Evolutionary conservation across 768 basidiomycete genomes (phyloP).

Genomic region (Daedaleopsis sinensis): DNA sequence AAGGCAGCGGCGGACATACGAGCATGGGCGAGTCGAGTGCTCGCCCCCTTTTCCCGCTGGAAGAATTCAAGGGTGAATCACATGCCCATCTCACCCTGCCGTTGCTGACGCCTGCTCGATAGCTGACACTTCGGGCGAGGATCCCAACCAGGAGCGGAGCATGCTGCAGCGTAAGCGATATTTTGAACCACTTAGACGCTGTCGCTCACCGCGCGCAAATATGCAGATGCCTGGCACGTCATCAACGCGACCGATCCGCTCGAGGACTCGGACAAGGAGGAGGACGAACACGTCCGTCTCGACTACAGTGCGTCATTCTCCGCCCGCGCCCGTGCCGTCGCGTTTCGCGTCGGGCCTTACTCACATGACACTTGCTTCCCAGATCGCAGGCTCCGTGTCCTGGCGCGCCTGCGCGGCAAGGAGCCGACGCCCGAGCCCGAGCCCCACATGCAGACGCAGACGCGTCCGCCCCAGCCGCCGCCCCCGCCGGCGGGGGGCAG

Average conservation of each 20-base stretch:
- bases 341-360: neutral
- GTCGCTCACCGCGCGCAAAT: neutral
- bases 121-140: slow-evolving; percentile 14
- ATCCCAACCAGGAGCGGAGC: slow-evolving; percentile 37
- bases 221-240: slow-evolving; percentile 75
- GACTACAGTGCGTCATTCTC: slow-evolving; percentile 61
- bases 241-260: slow-evolving; percentile 66
- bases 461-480: slow-evolving; percentile 24
- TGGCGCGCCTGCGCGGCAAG: slow-evolving; percentile 54
- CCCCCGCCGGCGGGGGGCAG: slow-evolving; percentile 12
- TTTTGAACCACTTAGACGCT: too few relatives aligned
- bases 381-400: slow-evolving; percentile 40
- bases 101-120: neutral
- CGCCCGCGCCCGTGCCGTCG: neutral
- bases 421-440: slow-evolving; percentile 51
- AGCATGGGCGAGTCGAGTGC: slow-evolving; percentile 10
- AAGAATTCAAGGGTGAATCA: slow-evolving; percentile 13
- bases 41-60: slow-evolving; percentile 5
- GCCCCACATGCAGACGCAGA: slow-evolving; percentile 24
- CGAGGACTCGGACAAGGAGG: slow-evolving; percentile 74
- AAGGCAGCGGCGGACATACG: neutral
- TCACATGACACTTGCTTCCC: neutral
- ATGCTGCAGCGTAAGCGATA: slow-evolving; percentile 47
- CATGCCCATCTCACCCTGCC: neutral
- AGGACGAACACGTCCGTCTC: slow-evolving; percentile 60